These are phyloP conservation scores for Aspergillus aculeatus DNA, from an alignment of 2,329 filamentous ascomycete genomes.

Conservation along the genomic window DNA sequence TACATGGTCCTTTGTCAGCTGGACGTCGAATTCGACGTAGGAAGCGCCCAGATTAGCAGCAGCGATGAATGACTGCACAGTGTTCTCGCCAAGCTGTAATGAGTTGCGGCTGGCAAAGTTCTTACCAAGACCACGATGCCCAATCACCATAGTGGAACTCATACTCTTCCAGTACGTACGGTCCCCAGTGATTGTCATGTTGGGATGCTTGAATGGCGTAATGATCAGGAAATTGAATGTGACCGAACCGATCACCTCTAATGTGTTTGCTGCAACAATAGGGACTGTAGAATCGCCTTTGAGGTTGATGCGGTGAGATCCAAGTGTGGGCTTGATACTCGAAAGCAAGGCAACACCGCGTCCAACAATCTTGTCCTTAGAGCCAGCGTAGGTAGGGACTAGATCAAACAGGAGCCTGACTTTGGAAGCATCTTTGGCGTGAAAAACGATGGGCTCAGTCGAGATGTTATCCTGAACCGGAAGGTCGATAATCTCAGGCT, in stretches of 20 bases:
- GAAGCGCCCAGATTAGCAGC: slow-evolving; percentile 85
- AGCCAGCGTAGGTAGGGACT: slow-evolving; percentile 88
- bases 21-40: slow-evolving; percentile 78
- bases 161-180: slow-evolving; percentile 97
- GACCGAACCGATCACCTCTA: slow-evolving; percentile 90
- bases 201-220: slow-evolving; percentile 89
- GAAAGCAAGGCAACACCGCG: slow-evolving; percentile 85
- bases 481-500: slow-evolving; percentile 85
- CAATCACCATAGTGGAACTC: slow-evolving; percentile 79
- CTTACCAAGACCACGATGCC: slow-evolving; percentile 78
- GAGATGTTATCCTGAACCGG: slow-evolving; percentile 91
- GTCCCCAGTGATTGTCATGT: slow-evolving; percentile 85
- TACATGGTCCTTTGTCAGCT: slow-evolving; percentile 97
- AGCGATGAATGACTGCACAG: slow-evolving; percentile 90
- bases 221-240: slow-evolving; percentile 97
- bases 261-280: slow-evolving; percentile 74
- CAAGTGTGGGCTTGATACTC: slow-evolving; percentile 77
- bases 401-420: slow-evolving; percentile 94
- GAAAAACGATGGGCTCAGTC: slow-evolving; percentile 91
- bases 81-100: slow-evolving; percentile 94
- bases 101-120: slow-evolving; percentile 81
- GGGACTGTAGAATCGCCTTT: slow-evolving; percentile 92
- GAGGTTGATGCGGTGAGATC: slow-evolving; percentile 82
- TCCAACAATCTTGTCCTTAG: slow-evolving; percentile 77
- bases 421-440: slow-evolving; percentile 70